Conservation (phyloP, 2,329 filamentous ascomycete species). For the Penicillium sp. region DNA sequence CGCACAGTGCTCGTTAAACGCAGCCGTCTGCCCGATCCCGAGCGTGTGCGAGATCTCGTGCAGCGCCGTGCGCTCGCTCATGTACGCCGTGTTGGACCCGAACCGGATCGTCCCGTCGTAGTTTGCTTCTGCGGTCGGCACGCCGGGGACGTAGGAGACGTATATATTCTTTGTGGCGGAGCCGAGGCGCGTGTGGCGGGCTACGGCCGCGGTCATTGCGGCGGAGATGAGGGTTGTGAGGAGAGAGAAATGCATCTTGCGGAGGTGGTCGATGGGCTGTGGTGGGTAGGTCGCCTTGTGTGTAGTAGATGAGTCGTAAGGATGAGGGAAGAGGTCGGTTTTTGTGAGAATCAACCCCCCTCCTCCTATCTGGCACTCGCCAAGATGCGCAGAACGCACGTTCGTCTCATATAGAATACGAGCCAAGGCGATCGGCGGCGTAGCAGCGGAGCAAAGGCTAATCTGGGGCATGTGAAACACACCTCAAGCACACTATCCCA, state of each 20-base stretch:
- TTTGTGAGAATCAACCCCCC: too few relatives aligned
- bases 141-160: slow-evolving; percentile 15
- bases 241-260: background rate
- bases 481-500: too few relatives aligned
- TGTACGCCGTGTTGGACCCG: slow-evolving; percentile 10
- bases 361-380: too few relatives aligned
- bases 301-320: too few relatives aligned
- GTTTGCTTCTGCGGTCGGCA: slow-evolving; percentile 17
- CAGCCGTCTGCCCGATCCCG: slow-evolving; percentile 13
- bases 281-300: too few relatives aligned
- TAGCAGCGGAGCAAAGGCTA: too few relatives aligned
- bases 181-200: slow-evolving; percentile 14
- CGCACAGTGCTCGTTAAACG: slow-evolving; percentile 11
- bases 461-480: too few relatives aligned
- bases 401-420: too few relatives aligned
- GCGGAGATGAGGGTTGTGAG: slow-evolving; percentile 10
- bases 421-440: too few relatives aligned
- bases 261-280: background rate
- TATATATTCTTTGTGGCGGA: slow-evolving; percentile 6
- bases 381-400: too few relatives aligned
- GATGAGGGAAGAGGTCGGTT: too few relatives aligned
- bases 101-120: slow-evolving; percentile 15
- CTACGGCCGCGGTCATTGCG: slow-evolving; percentile 15
- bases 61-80: slow-evolving; percentile 16
- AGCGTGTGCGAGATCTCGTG: slow-evolving; percentile 19